Conservation (phyloP, 306 rosid species). For the Cicer yamashitae region DNA sequence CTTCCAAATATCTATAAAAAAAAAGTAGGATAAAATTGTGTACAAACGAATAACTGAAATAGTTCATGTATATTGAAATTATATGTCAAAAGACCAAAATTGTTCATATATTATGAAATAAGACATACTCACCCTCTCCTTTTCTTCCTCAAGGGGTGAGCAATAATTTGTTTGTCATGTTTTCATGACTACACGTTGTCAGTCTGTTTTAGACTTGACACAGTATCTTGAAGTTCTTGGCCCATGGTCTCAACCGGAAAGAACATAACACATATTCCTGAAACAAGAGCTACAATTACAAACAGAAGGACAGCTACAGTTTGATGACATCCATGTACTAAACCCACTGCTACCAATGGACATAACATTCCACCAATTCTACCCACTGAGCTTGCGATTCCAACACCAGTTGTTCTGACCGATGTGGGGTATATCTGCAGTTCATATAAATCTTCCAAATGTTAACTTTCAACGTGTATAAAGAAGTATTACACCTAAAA, state of each 20-base stretch:
- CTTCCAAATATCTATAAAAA: not conserved
- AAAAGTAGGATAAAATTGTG: not conserved
- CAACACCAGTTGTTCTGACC: conserved; percentile 88
- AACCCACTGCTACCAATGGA: conserved; percentile 86
- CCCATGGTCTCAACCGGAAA: conserved; percentile 94
- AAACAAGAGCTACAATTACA: conserved; percentile 69
- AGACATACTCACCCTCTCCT: conserved; percentile 1
- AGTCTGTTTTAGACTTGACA: conserved; percentile 43
- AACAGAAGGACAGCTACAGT: conserved; percentile 74
- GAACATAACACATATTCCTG: conserved; percentile 77
- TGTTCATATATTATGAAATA: conserved; percentile 8
- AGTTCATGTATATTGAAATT: conserved; percentile 3
- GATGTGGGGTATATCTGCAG: conserved; percentile 92
- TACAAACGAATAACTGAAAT: not conserved
- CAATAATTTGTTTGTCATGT: not conserved
- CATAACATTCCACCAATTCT: conserved; percentile 94
- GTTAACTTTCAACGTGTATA: conserved; percentile 34
- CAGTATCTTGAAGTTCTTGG: conserved; percentile 66
- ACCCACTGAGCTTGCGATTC: conserved; percentile 86
- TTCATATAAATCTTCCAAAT: conserved; percentile 43
- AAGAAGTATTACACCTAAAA: not conserved
- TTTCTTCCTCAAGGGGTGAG: not conserved
- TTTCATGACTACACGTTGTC: conserved; percentile 14
- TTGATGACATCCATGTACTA: conserved; percentile 91
- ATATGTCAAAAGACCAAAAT: not conserved